Evolutionary conservation across 805 yeast species (phyloP).

Genomic region (Candida endomychidarum): DNA sequence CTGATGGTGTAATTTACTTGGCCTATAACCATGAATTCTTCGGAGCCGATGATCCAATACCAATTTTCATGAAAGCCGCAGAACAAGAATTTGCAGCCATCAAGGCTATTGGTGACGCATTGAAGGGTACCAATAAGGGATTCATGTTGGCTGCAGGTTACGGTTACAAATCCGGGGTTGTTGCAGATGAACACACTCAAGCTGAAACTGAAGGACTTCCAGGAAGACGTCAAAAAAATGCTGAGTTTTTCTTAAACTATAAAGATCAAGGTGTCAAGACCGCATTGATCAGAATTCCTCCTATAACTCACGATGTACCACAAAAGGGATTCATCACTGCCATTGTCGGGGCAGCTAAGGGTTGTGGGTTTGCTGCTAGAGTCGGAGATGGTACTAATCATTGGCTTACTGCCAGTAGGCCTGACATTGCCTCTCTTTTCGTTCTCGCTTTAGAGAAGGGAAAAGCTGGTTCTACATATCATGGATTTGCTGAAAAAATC

Average conservation of each 20-base stretch:
- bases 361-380: constrained; percentile 30
- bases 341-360: constrained; percentile 27
- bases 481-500: constrained; percentile 19
- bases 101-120: constrained; percentile 24
- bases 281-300: constrained; percentile 27
- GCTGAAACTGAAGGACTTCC: not conserved
- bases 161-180: not conserved
- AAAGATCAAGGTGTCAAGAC: constrained; percentile 22
- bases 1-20: constrained; percentile 39
- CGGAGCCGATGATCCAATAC: constrained; percentile 18
- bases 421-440: constrained; percentile 32
- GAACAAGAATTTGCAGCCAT: constrained; percentile 26
- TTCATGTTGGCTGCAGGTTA: constrained; percentile 17
- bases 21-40: constrained; percentile 34
- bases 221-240: constrained; percentile 1
- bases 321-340: constrained; percentile 26
- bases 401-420: constrained; percentile 31
- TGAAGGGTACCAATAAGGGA: constrained; percentile 27
- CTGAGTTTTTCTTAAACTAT: constrained; percentile 7
- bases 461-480: constrained; percentile 12
- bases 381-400: constrained; percentile 27
- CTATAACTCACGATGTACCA: constrained; percentile 33
- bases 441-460: constrained; percentile 14
- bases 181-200: not conserved
- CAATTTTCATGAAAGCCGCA: constrained; percentile 18